Evolutionary conservation across 371 early-diverging fungal genomes (phyloP).

Genomic region (Syncephalis plumigaleata): DNA sequence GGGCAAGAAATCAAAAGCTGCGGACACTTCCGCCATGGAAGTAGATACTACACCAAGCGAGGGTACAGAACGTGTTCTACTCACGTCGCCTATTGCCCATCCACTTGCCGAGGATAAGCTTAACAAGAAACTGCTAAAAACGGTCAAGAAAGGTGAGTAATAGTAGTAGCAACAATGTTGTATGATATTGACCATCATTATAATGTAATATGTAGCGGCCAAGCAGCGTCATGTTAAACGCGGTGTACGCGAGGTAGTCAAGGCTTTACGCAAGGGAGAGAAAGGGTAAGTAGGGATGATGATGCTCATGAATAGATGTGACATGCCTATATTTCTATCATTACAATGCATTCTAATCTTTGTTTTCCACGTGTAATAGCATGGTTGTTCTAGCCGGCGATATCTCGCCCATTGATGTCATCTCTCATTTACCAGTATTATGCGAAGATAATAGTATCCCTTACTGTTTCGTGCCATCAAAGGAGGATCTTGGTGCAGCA

Average conservation of each 20-base stretch:
- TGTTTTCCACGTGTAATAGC: too few relatives aligned
- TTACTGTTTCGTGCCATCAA: constrained; percentile 88
- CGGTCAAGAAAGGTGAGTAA: constrained; percentile 73
- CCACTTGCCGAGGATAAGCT: constrained; percentile 88
- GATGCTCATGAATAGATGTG: too few relatives aligned
- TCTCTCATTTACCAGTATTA: constrained; percentile 92
- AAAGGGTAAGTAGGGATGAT: constrained; percentile 41
- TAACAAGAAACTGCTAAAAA: constrained; percentile 76
- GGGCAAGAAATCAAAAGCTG: too few relatives aligned
- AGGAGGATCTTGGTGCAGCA: constrained; percentile 83
- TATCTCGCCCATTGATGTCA: constrained; percentile 93
- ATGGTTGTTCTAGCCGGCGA: constrained; percentile 91
- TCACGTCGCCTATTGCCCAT: constrained; percentile 72
- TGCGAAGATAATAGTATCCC: constrained; percentile 94
- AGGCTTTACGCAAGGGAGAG: constrained; percentile 85
- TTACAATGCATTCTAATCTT: too few relatives aligned
- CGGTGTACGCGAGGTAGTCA: constrained; percentile 95
- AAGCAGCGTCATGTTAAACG: constrained; percentile 83
- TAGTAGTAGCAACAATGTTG: background rate
- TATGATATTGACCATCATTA: background rate
- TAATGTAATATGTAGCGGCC: constrained; percentile 48
- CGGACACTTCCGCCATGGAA: too few relatives aligned
- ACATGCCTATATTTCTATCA: too few relatives aligned
- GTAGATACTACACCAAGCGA: too few relatives aligned
- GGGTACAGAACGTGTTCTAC: too few relatives aligned